phyloP scores from a whole-genome alignment of 163 green algal species.

The Chlorella variabilis region DNA sequence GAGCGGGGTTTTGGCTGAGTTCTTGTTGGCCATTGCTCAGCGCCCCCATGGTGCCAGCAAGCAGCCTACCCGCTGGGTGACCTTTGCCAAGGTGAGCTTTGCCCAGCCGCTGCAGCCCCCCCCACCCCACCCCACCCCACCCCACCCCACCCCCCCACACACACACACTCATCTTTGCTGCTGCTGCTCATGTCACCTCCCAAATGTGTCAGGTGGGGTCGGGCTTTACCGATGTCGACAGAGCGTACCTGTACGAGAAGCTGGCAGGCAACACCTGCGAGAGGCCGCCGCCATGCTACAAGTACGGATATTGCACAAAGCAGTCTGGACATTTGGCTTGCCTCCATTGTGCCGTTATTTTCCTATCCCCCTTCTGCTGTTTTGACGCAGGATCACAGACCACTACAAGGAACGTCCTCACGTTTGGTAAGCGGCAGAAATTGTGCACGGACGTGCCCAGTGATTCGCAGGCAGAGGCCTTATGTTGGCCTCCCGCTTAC shows the following conservation, averaged over 20 bases:
- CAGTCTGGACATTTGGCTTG: no score
- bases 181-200: not conserved
- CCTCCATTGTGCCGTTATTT: no score
- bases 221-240: not conserved
- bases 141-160: no score
- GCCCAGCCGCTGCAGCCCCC: not conserved
- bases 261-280: constrained; percentile 6
- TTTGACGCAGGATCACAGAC: not conserved
- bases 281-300: constrained; percentile 12
- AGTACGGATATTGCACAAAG: no score
- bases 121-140: no score
- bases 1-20: not conserved
- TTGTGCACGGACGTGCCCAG: no score
- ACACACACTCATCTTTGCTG: not conserved
- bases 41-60: not conserved
- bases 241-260: not conserved
- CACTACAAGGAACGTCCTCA: not conserved
- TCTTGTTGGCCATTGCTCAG: not conserved
- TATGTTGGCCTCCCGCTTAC: no score
- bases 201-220: not conserved
- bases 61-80: not conserved
- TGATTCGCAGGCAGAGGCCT: no score
- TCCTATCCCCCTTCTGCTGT: no score
- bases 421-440: no score
- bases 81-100: not conserved